Percentiles rank a stretch among this genome's conserved stretches.
Evolutionary conservation across 805 yeast species (phyloP).

Genomic region (Vanderwaltozyma polyspora): DNA sequence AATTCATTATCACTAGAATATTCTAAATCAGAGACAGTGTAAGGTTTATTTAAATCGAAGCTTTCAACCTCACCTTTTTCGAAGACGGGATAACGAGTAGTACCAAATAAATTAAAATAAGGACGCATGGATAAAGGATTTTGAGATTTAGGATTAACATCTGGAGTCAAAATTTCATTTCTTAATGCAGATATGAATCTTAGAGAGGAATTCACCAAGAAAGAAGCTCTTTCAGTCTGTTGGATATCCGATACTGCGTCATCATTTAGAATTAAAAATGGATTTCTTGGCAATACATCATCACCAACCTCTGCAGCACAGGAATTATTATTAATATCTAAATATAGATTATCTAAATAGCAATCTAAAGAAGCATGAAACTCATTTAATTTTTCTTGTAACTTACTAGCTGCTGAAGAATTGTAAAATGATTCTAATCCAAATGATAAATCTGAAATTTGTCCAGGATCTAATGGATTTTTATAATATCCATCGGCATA

Average conservation of each 20-base stretch:
- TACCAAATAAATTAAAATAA: constrained; percentile 55
- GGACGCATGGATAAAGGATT: constrained; percentile 57
- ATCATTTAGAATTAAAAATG: constrained; percentile 61
- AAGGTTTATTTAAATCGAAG: constrained; percentile 32
- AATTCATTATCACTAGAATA: neutral
- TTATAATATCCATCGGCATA: constrained; percentile 38
- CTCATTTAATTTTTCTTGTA: constrained; percentile 45
- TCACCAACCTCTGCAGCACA: constrained; percentile 54
- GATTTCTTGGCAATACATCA: constrained; percentile 65
- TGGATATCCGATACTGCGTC: constrained; percentile 57
- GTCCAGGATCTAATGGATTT: constrained; percentile 19
- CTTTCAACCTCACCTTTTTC: constrained; percentile 21
- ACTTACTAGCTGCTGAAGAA: constrained; percentile 31
- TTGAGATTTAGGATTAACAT: constrained; percentile 39
- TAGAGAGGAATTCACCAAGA: constrained; percentile 51
- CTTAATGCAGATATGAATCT: constrained; percentile 54
- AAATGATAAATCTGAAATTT: constrained; percentile 27
- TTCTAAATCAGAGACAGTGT: constrained; percentile 34
- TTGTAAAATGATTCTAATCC: constrained; percentile 37
- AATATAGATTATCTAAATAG: constrained; percentile 41
- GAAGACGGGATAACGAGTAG: constrained; percentile 44
- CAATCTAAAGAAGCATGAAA: constrained; percentile 35
- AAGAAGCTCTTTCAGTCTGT: constrained; percentile 61
- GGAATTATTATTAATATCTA: constrained; percentile 32
- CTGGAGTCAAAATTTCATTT: constrained; percentile 43